Percentiles rank a stretch among this genome's conserved stretches.
These are phyloP conservation scores for Macrophomina pseudophaseolina DNA, from an alignment of 2,329 filamentous ascomycete genomes.

Conservation along the genomic window DNA sequence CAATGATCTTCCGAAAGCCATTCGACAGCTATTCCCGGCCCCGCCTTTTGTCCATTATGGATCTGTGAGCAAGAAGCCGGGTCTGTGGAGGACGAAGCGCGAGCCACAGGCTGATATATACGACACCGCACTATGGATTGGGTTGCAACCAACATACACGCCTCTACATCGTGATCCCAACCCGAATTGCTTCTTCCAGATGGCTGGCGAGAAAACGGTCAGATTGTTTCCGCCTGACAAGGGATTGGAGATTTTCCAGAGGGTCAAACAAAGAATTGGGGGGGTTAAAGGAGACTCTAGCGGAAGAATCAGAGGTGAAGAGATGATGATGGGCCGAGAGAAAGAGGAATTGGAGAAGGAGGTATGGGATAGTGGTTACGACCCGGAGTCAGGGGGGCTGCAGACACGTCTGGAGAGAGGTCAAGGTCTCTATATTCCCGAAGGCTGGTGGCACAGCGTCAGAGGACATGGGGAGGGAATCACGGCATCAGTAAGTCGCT, in stretches of 20 bases:
- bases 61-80: background rate
- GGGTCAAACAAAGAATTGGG: slow-evolving; percentile 36
- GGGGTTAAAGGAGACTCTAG: slow-evolving; percentile 29
- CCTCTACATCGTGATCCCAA: slow-evolving; percentile 93
- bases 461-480: slow-evolving; percentile 64
- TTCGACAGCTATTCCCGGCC: slow-evolving; percentile 68
- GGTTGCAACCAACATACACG: slow-evolving; percentile 83
- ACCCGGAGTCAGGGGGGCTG: slow-evolving; percentile 32
- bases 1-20: slow-evolving; percentile 64
- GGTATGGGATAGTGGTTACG: slow-evolving; percentile 66
- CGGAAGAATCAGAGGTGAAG: slow-evolving; percentile 70
- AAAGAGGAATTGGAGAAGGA: slow-evolving; percentile 67
- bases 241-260: slow-evolving; percentile 69
- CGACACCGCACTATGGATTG: slow-evolving; percentile 84
- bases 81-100: slow-evolving; percentile 57
- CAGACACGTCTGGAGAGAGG: slow-evolving; percentile 62
- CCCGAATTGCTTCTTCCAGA: slow-evolving; percentile 87
- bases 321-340: slow-evolving; percentile 90
- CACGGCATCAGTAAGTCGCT: slow-evolving; percentile 61
- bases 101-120: slow-evolving; percentile 74
- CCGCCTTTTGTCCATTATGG: slow-evolving; percentile 58
- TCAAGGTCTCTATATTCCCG: slow-evolving; percentile 78
- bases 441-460: slow-evolving; percentile 87
- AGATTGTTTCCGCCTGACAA: slow-evolving; percentile 69
- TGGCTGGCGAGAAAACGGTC: slow-evolving; percentile 74